Evolutionary conservation across 345 rosid genomes (phyloP).

Genomic region (Gossypium stocksii): DNA sequence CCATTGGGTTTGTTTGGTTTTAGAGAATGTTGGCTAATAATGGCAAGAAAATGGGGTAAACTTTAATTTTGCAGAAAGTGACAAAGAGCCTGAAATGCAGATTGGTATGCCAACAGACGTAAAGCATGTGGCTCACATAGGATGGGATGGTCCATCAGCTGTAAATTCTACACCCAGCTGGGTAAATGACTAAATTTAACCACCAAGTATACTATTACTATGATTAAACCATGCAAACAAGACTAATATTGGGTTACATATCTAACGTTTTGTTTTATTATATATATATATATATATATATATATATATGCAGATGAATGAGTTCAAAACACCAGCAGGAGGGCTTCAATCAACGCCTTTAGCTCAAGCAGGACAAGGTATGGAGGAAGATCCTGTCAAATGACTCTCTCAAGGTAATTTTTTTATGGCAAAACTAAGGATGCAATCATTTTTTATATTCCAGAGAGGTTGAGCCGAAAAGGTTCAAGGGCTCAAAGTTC

Average conservation of each 20-base stretch:
- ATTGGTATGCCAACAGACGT: conserved; percentile 89
- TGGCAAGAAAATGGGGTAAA: not conserved
- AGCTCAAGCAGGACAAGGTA: conserved; percentile 17
- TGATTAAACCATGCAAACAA: not conserved
- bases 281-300: not conserved
- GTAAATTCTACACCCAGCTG: conserved; percentile 48
- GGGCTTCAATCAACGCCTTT: conserved; percentile 31
- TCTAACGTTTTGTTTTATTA: not conserved
- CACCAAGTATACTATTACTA: not conserved
- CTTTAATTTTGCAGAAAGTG: conserved; percentile 46
- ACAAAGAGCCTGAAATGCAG: conserved; percentile 68
- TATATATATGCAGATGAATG: conserved; percentile 47
- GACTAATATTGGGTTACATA: not conserved
- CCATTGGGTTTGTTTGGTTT: not conserved
- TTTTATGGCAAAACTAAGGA: not conserved
- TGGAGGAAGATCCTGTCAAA: conserved; percentile 23
- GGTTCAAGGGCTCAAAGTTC: conserved; percentile 7
- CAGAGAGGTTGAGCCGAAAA: conserved; percentile 26
- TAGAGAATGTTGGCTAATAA: not conserved
- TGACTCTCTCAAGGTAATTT: conserved; percentile 49
- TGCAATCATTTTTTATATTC: not conserved
- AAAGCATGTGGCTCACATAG: conserved; percentile 91
- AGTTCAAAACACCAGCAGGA: conserved; percentile 36
- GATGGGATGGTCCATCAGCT: conserved; percentile 66
- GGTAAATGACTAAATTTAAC: conserved; percentile 30